Evolutionary conservation across 768 basidiomycete species (phyloP), one percentile per base, ranked within the genome.

Genomic region (Phaffia tasmanica): DNA sequence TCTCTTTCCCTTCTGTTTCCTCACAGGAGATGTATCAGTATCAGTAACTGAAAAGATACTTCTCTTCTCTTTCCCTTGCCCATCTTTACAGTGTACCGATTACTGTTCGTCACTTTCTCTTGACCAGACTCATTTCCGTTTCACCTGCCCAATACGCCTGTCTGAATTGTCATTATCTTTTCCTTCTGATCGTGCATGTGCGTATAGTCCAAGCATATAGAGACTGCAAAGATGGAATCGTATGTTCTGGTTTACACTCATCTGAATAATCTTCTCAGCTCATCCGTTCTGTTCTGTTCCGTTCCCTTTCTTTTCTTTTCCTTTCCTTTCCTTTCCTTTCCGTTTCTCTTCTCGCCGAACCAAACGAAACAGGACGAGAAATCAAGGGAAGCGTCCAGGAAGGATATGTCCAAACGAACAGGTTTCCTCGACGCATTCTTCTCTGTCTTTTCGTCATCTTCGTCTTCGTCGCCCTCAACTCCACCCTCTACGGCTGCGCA

Each of bases 171-270:
- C 21, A 7, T 53, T 5, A 27, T 18, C 4, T n/a, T 16, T 18
- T 4, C 16, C 18, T 53, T 18, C 27, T 16, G 4, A 53, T 53
- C 51, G 35, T 11, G 35, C 35, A 11, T 42, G 35, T 11, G 11
- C 51, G 18, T 18, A 21, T 18, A 53, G 51, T 61, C 14, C 59
- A 61, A 61, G 59, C 59, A 29, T 61, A 61, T 49, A 48, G 30
- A 4, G 59, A 61, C 59, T 61, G 59, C 46, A 61, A 61, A 49
- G 59, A 61, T 18, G 35, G 35, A 42, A 42, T 42, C 35, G 35
- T 42, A 42, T 42, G 35, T 42, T 11, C 35, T 11, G 35, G 11
- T 42, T 11, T 42, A 11, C 35, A 42, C 35, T 5, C 11, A 11
- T 42, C 35, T 42, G 35, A 42, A 42, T 11, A 11, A 42, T 5